phyloP scores from a whole-genome alignment of 2,329 filamentous ascomycete genomes.

The Didymella lethalis region DNA sequence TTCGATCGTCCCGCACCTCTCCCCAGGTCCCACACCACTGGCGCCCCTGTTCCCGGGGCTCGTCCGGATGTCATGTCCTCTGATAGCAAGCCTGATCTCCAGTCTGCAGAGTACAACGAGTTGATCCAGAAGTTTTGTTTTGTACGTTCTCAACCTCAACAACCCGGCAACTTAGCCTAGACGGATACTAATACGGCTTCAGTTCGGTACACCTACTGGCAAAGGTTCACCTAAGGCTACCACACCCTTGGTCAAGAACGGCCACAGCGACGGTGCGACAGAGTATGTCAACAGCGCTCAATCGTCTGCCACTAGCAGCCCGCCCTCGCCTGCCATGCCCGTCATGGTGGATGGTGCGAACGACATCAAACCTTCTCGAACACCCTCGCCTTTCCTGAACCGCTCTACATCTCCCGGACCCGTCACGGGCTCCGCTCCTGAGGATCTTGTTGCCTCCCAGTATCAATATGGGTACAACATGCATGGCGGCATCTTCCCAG shows the following conservation, averaged over 20 bases:
- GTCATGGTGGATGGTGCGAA: conserved; percentile 51
- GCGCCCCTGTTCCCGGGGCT: conserved; percentile 49
- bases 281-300: conserved; percentile 43
- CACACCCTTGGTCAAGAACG: conserved; percentile 35
- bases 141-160: conserved; percentile 75
- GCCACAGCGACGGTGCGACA: conserved; percentile 40
- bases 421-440: conserved; percentile 50
- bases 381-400: conserved; percentile 47
- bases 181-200: conserved; percentile 52
- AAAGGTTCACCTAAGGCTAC: conserved; percentile 50
- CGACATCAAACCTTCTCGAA: conserved; percentile 42
- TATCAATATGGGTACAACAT: conserved; percentile 54
- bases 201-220: conserved; percentile 60
- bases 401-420: conserved; percentile 55
- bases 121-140: conserved; percentile 99
- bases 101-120: conserved; percentile 93
- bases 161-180: conserved; percentile 45
- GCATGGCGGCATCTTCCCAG: conserved; percentile 56
- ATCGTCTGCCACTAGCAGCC: conserved; percentile 49
- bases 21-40: conserved; percentile 36
- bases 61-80: conserved; percentile 64
- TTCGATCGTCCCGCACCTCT: conserved; percentile 54
- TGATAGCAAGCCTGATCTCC: conserved; percentile 70
- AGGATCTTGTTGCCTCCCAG: conserved; percentile 52
- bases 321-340: conserved; percentile 46